Conservation (phyloP, 331 rosid genomes). For the Dryas integrifolia region DNA sequence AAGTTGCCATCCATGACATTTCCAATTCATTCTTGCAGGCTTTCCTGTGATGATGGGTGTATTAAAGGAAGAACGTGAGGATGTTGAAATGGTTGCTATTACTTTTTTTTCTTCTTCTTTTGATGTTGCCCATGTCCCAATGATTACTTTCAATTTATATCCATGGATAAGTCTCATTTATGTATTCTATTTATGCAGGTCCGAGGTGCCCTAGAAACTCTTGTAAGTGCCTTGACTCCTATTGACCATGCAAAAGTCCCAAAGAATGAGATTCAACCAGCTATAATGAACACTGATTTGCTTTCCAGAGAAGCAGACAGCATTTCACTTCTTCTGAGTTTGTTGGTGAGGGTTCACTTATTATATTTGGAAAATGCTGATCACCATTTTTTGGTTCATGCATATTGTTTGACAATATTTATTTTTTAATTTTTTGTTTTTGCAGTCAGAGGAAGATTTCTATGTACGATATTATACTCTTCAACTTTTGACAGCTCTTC, state of each 20-base stretch:
- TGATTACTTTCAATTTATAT: background rate
- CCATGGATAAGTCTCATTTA: background rate
- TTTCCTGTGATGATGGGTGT: conserved; percentile 75
- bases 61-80: conserved; percentile 87
- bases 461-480: conserved; percentile 90
- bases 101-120: conserved; percentile 10
- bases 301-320: conserved; percentile 84
- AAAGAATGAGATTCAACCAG: conserved; percentile 80
- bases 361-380: conserved; percentile 17
- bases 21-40: conserved; percentile 47
- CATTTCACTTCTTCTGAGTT: conserved; percentile 83
- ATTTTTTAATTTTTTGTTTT: conserved; percentile 26
- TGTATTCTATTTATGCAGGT: conserved; percentile 46
- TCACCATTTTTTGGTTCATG: conserved; percentile 17
- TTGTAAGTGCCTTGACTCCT: conserved; percentile 85
- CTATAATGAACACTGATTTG: conserved; percentile 77
- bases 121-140: background rate
- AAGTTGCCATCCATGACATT: conserved; percentile 10
- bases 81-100: conserved; percentile 77
- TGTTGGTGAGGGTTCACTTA: conserved; percentile 63
- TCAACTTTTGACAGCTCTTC: conserved; percentile 88
- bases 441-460: conserved; percentile 91
- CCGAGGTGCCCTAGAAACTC: conserved; percentile 91
- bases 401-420: background rate
- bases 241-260: conserved; percentile 63